Base-by-base conservation (phyloP, 306 rosid genomes). In the Sechiopsis laciniata region DNA sequence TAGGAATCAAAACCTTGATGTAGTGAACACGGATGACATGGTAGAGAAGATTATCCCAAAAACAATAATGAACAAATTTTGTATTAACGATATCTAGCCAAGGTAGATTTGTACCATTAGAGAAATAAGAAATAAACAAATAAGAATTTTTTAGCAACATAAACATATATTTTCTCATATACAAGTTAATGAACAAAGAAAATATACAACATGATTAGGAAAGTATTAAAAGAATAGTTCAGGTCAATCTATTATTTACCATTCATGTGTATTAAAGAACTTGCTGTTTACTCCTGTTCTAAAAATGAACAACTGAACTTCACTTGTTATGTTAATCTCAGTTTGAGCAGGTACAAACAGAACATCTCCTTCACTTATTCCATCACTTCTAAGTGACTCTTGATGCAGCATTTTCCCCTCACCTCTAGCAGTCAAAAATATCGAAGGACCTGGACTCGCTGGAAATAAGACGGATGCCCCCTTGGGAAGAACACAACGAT, bases 281-380 rank as follows among this genome's bases (percentile, higher is more conserved):
- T 68, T 85, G 82, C 84, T 83, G 82, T 88, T 95, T 75, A 89
- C 84, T 67, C 97, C 97, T 2, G 97, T 80, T 82, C 96, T 81
- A 64, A 86, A 91, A 82, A 94, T 59, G 75, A 80, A 85, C 85
- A 94, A 78, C 77, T 83, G 77, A 12, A 89, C 87, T 37, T 84
- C 86, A 60, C 90, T 73, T 8, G 82, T 79, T 48, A 94, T 74
- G 11, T 74, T 78, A 79, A 89, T 75, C 84, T 84, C 90, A 1
- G 88, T 78, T 73, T 88, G n/a, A 56, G 96, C 92, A 1, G 99
- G 90, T 61, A 88, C 88, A 53, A 94, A 94, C 70, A 94, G 84
- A 77, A 89, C 95, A 76, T 85, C 86, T 22, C 99, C 99, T 85
- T 91, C 86, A 17, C 81, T 74, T 42, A 88, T 74, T 68, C 26